A percentile compares a stretch with the other conserved stretches of the same genome.
Conservation (phyloP, 495 filamentous ascomycete species). For the Neurospora africana region DNA sequence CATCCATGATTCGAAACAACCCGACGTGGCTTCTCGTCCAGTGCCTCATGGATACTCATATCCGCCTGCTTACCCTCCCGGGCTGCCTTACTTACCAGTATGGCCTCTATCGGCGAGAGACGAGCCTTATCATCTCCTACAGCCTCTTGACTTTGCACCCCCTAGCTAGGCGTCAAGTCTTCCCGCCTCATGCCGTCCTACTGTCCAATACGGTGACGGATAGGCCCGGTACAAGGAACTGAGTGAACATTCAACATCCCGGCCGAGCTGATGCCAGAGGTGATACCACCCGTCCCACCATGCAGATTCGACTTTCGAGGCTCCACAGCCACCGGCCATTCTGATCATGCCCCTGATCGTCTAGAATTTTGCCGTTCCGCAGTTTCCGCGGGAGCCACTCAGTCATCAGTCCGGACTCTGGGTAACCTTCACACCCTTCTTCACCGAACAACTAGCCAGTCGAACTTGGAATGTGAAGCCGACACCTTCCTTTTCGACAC, state of each 20-base stretch:
- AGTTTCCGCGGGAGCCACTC: not conserved
- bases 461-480: not conserved
- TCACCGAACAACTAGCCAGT: not conserved
- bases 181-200: not conserved
- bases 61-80: not conserved
- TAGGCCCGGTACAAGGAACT: not conserved
- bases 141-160: not conserved
- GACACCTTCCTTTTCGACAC: not conserved
- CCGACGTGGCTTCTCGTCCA: not conserved
- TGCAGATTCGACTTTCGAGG: not conserved
- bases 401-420: not conserved
- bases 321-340: not conserved
- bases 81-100: not conserved
- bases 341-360: not conserved
- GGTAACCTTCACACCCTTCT: not conserved
- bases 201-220: not conserved
- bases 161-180: not conserved
- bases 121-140: not conserved
- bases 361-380: not conserved
- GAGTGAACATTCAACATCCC: not conserved
- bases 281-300: not conserved
- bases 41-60: not conserved
- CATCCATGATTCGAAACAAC: not conserved
- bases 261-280: not conserved
- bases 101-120: not conserved